Evolutionary conservation across 169 alveolate genomes (phyloP).

Genomic region (Pseudocohnilembus persalinus): DNA sequence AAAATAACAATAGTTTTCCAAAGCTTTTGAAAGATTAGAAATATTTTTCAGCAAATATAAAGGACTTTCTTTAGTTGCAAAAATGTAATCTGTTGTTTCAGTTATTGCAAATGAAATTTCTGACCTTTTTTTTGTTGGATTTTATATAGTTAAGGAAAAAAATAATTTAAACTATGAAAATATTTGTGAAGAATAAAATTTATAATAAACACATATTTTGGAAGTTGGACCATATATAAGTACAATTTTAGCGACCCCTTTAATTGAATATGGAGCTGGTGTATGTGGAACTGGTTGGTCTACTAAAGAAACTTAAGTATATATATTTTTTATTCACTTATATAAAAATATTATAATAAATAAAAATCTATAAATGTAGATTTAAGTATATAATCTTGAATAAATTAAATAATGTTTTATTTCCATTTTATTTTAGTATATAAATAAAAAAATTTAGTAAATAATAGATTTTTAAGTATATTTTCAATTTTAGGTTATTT

Average conservation of each 20-base stretch:
- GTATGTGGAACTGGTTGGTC: conserved; percentile 40
- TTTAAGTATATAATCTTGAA: background rate
- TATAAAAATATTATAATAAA: too few species aligned
- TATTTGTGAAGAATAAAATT: background rate
- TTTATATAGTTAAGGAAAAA: conserved; percentile 17
- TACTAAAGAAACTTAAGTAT: conserved; percentile 15
- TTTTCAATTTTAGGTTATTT: background rate
- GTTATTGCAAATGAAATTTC: conserved; percentile 17
- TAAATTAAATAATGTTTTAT: too few species aligned
- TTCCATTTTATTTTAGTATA: too few species aligned
- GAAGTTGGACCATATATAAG: conserved; percentile 39
- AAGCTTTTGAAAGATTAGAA: background rate
- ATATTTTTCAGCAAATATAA: too few species aligned
- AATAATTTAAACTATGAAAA: background rate
- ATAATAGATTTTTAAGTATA: too few species aligned
- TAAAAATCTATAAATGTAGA: too few species aligned
- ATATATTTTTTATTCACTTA: too few species aligned
- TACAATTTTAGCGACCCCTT: conserved; percentile 38
- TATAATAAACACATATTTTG: background rate
- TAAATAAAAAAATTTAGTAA: too few species aligned
- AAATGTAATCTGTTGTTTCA: conserved; percentile 25
- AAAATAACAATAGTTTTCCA: background rate
- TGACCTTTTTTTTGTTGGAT: conserved; percentile 37
- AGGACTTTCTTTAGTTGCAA: background rate
- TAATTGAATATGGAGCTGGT: conserved; percentile 32